Percentiles rank a stretch among this genome's conserved stretches.
These are phyloP conservation scores for Cetradonia linearis DNA, from an alignment of 495 filamentous ascomycete genomes.

Conservation along the genomic window DNA sequence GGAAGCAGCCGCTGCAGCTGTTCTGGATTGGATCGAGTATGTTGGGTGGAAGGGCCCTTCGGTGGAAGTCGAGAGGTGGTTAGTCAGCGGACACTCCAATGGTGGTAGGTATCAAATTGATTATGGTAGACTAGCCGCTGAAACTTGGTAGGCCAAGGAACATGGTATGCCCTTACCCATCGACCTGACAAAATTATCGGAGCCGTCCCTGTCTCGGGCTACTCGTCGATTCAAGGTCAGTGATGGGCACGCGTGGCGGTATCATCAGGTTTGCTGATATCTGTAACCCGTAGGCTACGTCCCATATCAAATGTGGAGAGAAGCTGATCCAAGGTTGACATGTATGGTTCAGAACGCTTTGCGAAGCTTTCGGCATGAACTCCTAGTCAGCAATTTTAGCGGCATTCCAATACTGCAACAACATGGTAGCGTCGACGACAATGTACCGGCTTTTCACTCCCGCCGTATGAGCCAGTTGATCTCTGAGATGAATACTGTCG, in stretches of 20 bases:
- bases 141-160: conserved; percentile 38
- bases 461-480: conserved; percentile 42
- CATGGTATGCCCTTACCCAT: conserved; percentile 50
- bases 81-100: conserved; percentile 50
- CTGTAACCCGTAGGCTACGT: conserved; percentile 39
- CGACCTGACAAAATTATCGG: conserved; percentile 48
- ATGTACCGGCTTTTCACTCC: conserved; percentile 50
- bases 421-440: conserved; percentile 47
- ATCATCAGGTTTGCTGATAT: neutral
- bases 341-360: conserved; percentile 38
- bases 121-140: conserved; percentile 2
- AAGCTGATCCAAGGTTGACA: conserved; percentile 38
- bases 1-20: conserved; percentile 41
- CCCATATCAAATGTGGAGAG: conserved; percentile 47
- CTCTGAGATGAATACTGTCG: conserved; percentile 31
- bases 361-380: conserved; percentile 45
- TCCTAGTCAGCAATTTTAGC: conserved; percentile 40
- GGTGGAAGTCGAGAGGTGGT: conserved; percentile 40
- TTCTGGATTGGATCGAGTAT: conserved; percentile 42
- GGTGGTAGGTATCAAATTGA: conserved; percentile 30
- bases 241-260: neutral
- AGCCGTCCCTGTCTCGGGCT: conserved; percentile 47
- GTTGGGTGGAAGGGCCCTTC: conserved; percentile 39
- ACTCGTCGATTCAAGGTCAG: conserved; percentile 49
- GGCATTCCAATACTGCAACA: conserved; percentile 48